Conservation (phyloP, 768 basidiomycete species). For the Hygrophorus russula region DNA sequence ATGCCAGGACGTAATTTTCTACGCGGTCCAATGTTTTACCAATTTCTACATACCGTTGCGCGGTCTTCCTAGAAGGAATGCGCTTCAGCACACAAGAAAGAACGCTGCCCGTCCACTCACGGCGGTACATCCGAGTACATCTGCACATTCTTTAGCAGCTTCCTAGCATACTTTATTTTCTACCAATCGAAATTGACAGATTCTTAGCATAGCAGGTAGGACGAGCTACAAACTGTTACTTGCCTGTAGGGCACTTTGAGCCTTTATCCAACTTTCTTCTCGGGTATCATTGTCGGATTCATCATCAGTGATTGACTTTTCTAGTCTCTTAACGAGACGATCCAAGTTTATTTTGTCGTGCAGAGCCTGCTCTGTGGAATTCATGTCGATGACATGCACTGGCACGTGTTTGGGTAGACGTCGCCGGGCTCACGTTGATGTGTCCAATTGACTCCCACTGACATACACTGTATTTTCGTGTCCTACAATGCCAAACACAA, state of each 20-base stretch:
- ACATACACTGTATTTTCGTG: too few species aligned
- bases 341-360: conserved; percentile 64
- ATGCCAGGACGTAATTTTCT: conserved; percentile 38
- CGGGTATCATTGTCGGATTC: conserved; percentile 21
- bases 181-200: conserved; percentile 9
- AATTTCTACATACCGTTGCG: conserved; percentile 34
- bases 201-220: background rate
- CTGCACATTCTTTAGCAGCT: conserved; percentile 49
- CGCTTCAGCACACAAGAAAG: background rate
- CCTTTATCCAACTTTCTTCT: conserved; percentile 39
- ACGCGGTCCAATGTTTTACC: conserved; percentile 41
- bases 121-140: conserved; percentile 30
- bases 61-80: conserved; percentile 23
- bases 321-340: conserved; percentile 49
- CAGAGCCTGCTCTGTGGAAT: conserved; percentile 3
- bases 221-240: conserved; percentile 8
- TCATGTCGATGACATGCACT: too few species aligned
- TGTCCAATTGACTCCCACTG: too few species aligned
- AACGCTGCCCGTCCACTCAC: conserved; percentile 20
- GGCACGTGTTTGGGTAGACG: too few species aligned
- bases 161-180: conserved; percentile 45
- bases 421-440: too few species aligned
- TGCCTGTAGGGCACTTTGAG: conserved; percentile 47
- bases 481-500: too few species aligned
- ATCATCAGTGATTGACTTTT: conserved; percentile 36